These are phyloP conservation scores for Penicillium polonicum DNA, from an alignment of 2,329 filamentous ascomycete genomes.

Conservation along the genomic window DNA sequence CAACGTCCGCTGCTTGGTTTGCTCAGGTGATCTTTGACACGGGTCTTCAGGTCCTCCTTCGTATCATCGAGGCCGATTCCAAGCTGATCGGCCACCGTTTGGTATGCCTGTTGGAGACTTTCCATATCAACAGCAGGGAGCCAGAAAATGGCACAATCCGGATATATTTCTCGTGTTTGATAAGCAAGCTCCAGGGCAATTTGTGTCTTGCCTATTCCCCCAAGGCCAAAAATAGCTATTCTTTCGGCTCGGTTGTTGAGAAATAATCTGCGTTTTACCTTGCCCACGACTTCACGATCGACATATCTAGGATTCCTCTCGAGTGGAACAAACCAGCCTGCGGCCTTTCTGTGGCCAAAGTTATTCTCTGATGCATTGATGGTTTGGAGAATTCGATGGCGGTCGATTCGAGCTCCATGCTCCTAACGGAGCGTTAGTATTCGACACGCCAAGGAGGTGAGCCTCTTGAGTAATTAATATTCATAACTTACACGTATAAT, in stretches of 20 bases:
- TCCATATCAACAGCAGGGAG: slow-evolving; percentile 24
- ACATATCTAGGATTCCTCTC: slow-evolving; percentile 19
- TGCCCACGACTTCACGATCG: slow-evolving; percentile 11
- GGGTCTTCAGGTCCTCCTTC: slow-evolving; percentile 8
- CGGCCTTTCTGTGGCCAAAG: neutral
- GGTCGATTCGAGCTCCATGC: neutral
- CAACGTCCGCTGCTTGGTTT: slow-evolving; percentile 17
- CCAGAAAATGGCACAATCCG: slow-evolving; percentile 30
- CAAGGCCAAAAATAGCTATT: slow-evolving; percentile 18
- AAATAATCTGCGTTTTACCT: slow-evolving; percentile 13
- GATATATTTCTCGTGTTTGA: slow-evolving; percentile 16
- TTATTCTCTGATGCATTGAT: neutral
- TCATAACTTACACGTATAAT: neutral
- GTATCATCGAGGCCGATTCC: neutral
- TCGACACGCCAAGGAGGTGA: no score
- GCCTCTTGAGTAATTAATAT: no score
- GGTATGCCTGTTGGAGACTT: slow-evolving; percentile 27
- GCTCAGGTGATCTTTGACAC: slow-evolving; percentile 18
- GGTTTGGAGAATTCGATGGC: neutral
- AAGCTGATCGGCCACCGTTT: slow-evolving; percentile 18
- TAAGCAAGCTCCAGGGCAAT: slow-evolving; percentile 29
- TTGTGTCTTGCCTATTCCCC: slow-evolving; percentile 31
- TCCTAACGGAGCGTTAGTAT: no score
- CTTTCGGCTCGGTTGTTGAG: neutral
- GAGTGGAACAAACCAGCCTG: slow-evolving; percentile 17